Evolutionary conservation across 225 moss, liverwort and hornwort genomes (phyloP).

Genomic region (Anthoceros angustus): DNA sequence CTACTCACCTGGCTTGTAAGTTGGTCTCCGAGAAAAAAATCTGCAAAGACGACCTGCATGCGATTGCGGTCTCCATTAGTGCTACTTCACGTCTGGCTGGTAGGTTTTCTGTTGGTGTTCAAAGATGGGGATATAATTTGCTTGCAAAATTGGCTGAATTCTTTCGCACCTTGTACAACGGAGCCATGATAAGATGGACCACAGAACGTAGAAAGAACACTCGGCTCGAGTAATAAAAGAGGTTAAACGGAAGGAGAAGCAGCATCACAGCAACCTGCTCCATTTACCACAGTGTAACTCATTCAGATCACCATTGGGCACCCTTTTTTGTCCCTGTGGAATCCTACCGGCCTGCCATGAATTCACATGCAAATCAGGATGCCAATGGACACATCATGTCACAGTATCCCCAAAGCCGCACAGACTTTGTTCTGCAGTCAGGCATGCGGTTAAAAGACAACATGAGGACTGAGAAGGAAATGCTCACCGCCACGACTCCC

Average conservation of each 20-base stretch:
- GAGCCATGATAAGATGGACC: slow-evolving; percentile 49
- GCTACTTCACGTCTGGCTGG: background rate
- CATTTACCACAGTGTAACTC: background rate
- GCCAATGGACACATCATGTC: background rate
- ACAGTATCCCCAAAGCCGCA: slow-evolving; percentile 8
- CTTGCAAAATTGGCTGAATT: background rate
- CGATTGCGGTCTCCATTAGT: slow-evolving; percentile 7
- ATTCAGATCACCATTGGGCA: background rate
- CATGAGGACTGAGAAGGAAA: too few relatives aligned
- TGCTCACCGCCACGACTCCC: slow-evolving; percentile 34
- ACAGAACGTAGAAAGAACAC: slow-evolving; percentile 41
- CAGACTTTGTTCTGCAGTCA: slow-evolving; percentile 8
- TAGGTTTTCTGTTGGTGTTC: background rate
- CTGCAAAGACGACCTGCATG: slow-evolving; percentile 55
- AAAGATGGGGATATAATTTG: background rate
- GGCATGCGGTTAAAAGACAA: background rate
- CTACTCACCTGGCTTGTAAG: slow-evolving; percentile 49
- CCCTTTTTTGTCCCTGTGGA: background rate
- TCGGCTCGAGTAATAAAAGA: slow-evolving; percentile 54
- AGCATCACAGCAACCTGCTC: slow-evolving; percentile 43
- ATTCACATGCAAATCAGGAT: background rate
- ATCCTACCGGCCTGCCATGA: background rate
- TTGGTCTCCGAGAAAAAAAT: slow-evolving; percentile 64
- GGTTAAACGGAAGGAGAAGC: slow-evolving; percentile 49
- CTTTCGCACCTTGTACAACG: slow-evolving; percentile 51